Evolutionary conservation across 192 early-diverging fungal genomes (phyloP), one percentile per base, ranked within the genome.

Genomic region (Irineochytrium annulatum): DNA sequence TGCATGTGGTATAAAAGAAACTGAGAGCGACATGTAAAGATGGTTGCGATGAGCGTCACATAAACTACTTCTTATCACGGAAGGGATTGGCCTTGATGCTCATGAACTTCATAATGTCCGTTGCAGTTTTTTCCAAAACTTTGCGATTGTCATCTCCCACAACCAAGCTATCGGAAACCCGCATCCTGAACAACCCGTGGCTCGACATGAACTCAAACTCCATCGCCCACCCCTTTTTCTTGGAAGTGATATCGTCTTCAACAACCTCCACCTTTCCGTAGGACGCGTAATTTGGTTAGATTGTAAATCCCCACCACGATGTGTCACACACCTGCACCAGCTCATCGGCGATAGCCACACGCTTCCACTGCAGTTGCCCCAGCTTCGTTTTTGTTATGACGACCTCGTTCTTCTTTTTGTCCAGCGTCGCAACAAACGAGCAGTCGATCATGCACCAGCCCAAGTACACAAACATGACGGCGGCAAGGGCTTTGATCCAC

Each of bases 181-280:
- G n/a, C n/a, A n/a, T n/a, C n/a, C n/a, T n/a, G n/a, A n/a, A n/a
- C n/a, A n/a, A n/a, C n/a, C n/a, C n/a, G n/a, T n/a, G n/a, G n/a
- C n/a, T n/a, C n/a, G 46, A 8, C 6, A 49, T 8, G 26, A 49
- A 49, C 24, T 49, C 46, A 14, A 49, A 22, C 24, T 49, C 46
- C 46, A 49, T 22, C 6, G 46, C 46, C 46, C 46, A 49, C 26
- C 46, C 46, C 5, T 49, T 49, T 8, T 6, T 20, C 46, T 49
- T 49, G 6, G 13, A 22, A 5, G 46, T 49, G 17, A 49, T 24
- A 14, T 49, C 46, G 26, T 49, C 46, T 49, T 49, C 46, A 6
- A 49, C 46, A 17, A 49, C 26, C 6, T 22, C 46, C 11, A 24
- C 46, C 46, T 49, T 8, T 49, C 11, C 22, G 46, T 6, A 20